These are phyloP conservation scores for Caloboletus firmus DNA, from an alignment of 1,284 basidiomycete species.

Conservation along the genomic window DNA sequence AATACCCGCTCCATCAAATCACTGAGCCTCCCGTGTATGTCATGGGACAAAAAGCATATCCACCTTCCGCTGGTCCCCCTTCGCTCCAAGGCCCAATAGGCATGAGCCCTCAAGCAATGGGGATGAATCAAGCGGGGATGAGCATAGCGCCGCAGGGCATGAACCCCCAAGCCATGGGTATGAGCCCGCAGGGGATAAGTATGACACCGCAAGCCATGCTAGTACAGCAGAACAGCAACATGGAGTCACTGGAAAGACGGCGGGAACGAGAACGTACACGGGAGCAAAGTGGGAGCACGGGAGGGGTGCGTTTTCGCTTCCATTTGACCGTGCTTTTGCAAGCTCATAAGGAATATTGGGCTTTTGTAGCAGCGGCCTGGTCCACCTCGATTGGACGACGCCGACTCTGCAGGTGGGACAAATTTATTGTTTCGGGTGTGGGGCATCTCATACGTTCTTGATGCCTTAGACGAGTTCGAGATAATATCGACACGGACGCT, in stretches of 20 bases:
- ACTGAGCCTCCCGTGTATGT: conserved; percentile 68
- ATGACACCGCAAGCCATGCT: conserved; percentile 61
- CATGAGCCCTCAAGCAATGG: conserved; percentile 33
- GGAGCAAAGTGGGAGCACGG: conserved; percentile 30
- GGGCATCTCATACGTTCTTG: neutral
- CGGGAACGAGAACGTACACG: conserved; percentile 49
- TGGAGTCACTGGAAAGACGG: conserved; percentile 66
- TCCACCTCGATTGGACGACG: conserved; percentile 19
- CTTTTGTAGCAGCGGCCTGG: too few species aligned
- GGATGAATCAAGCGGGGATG: too few species aligned
- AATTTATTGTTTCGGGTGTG: neutral
- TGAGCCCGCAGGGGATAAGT: conserved; percentile 26
- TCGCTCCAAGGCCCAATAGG: conserved; percentile 26
- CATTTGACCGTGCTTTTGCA: neutral
- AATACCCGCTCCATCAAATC: conserved; percentile 64
- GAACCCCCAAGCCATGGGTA: conserved; percentile 27
- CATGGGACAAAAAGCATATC: conserved; percentile 60
- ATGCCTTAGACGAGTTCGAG: conserved; percentile 64
- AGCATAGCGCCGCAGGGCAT: conserved; percentile 33
- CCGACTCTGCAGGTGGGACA: conserved; percentile 44
- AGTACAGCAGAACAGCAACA: conserved; percentile 65
- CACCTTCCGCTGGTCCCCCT: conserved; percentile 39
- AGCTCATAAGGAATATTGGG: conserved; percentile 2
- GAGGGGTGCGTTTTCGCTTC: conserved; percentile 10
- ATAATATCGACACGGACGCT: conserved; percentile 69